A percentile compares a stretch with the other conserved stretches of the same genome.
These are phyloP conservation scores for Pelargonium cotyledonis DNA, from an alignment of 441 rosid species.

Conservation along the genomic window DNA sequence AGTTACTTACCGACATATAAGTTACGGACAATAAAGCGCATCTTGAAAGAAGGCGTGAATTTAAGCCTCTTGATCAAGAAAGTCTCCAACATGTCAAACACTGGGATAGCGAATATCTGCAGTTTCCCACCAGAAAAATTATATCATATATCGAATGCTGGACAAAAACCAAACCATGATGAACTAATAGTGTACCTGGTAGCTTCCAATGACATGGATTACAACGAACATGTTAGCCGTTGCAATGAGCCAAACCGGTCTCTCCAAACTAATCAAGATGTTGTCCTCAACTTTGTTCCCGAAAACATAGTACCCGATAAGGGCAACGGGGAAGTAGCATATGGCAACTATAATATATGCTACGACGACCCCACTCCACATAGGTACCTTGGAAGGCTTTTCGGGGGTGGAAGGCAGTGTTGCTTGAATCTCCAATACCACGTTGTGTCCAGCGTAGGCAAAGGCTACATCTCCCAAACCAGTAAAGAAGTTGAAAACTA, in stretches of 20 bases:
- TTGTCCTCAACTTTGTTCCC: constrained; percentile 65
- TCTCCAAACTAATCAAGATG: constrained; percentile 50
- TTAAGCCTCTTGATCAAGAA: constrained; percentile 45
- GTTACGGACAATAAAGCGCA: constrained; percentile 54
- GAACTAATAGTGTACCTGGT: constrained; percentile 41
- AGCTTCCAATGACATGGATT: constrained; percentile 79
- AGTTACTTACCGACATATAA: constrained; percentile 52
- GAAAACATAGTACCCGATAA: constrained; percentile 45
- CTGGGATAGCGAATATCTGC: constrained; percentile 64
- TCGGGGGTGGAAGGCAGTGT: constrained; percentile 83
- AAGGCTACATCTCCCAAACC: constrained; percentile 73
- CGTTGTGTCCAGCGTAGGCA: constrained; percentile 78
- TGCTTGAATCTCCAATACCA: constrained; percentile 82
- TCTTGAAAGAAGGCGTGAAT: constrained; percentile 41
- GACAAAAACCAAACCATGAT: background rate
- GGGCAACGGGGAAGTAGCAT: constrained; percentile 77
- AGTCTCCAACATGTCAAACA: constrained; percentile 81
- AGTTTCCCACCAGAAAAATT: background rate
- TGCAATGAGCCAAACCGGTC: constrained; percentile 66
- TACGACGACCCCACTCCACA: constrained; percentile 73
- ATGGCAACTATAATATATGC: constrained; percentile 60
- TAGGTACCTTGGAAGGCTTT: constrained; percentile 61
- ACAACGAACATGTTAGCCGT: constrained; percentile 66
- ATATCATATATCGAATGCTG: no score
- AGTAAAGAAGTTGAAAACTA: constrained; percentile 47